Percentiles rank a stretch among this genome's conserved stretches.
Evolutionary conservation across 352 stramenopile species (phyloP).

Genomic region (Phytophthora crassamura): DNA sequence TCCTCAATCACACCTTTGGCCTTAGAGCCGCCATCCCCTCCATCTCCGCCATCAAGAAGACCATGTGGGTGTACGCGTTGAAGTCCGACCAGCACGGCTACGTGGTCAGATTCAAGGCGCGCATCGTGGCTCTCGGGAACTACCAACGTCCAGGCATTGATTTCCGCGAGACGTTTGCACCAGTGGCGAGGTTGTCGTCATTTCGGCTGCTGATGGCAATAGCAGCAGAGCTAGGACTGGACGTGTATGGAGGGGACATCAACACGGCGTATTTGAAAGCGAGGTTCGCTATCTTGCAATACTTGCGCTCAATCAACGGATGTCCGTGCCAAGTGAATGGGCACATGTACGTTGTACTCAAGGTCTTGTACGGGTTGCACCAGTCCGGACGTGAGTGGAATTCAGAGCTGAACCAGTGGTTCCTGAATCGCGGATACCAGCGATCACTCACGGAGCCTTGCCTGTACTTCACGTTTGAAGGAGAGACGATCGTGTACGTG

Average conservation of each 20-base stretch:
- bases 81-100: too few relatives aligned
- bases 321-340: neutral
- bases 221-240: neutral
- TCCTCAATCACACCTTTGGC: neutral
- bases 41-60: neutral
- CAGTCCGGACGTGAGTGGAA: neutral
- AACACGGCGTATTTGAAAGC: neutral
- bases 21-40: too few relatives aligned
- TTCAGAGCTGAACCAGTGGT: too few relatives aligned
- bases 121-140: too few relatives aligned
- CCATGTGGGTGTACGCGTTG: slow-evolving; percentile 39
- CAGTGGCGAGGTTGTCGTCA: neutral
- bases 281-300: neutral
- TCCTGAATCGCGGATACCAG: neutral
- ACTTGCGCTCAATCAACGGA: neutral
- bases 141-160: too few relatives aligned
- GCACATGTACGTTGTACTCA: neutral
- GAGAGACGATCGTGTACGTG: neutral
- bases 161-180: neutral
- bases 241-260: neutral
- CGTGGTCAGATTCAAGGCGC: too few relatives aligned
- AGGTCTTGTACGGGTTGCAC: neutral
- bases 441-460: neutral
- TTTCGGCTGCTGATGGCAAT: neutral
- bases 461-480: neutral